Conservation (phyloP, 257 asterid species). For the Solanum chaucha region DNA sequence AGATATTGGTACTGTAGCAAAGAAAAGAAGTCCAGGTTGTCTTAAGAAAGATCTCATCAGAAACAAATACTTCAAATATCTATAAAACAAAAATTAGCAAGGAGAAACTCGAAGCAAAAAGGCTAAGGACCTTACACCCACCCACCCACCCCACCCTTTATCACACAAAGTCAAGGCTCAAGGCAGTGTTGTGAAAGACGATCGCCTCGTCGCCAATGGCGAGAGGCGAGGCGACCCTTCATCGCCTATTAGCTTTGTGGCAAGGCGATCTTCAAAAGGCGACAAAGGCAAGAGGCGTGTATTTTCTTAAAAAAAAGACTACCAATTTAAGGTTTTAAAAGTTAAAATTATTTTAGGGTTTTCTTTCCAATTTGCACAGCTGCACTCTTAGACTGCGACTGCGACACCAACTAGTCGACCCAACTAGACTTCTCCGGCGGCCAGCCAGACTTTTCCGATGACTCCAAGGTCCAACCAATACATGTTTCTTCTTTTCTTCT, state of each 20-base stretch:
- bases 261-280: neutral
- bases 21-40: neutral
- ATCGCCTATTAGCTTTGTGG: neutral
- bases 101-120: neutral
- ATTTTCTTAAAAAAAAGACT: neutral
- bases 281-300: neutral
- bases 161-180: neutral
- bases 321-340: neutral
- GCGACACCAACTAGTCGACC: neutral
- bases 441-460: neutral
- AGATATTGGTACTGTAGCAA: slow-evolving; percentile 55
- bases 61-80: neutral
- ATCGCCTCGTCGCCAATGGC: neutral
- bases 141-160: neutral
- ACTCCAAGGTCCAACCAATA: neutral
- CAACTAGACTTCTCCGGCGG: neutral
- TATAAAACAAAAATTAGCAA: neutral
- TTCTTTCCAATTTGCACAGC: neutral
- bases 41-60: neutral
- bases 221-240: neutral
- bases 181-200: neutral
- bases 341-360: neutral
- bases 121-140: neutral
- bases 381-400: no score
- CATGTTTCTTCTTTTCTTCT: neutral